Conservation (phyloP, 495 filamentous ascomycete genomes). For the Lasiosphaeria hispida region DNA sequence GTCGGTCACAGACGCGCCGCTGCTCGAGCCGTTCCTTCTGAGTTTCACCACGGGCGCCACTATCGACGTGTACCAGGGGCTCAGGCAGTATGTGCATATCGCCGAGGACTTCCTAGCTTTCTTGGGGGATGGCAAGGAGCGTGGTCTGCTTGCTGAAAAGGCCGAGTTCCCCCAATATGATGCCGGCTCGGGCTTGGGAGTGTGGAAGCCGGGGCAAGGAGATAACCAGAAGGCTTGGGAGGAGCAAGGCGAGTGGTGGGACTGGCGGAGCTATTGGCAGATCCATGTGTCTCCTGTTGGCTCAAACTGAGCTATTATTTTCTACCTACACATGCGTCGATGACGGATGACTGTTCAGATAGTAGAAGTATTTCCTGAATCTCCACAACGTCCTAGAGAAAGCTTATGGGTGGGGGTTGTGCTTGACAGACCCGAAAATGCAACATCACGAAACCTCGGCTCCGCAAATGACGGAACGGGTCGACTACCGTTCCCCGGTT, state of each 20-base stretch:
- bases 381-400: no score
- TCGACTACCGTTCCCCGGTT: neutral
- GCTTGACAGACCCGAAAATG: no score
- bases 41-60: conserved; percentile 49
- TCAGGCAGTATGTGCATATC: conserved; percentile 46
- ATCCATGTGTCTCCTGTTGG: conserved; percentile 37
- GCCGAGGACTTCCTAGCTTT: conserved; percentile 45
- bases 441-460: no score
- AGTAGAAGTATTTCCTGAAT: no score
- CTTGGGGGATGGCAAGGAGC: conserved; percentile 30
- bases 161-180: conserved; percentile 40
- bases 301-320: no score
- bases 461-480: neutral
- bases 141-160: conserved; percentile 35
- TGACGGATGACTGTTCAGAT: no score
- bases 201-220: conserved; percentile 38
- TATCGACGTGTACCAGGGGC: conserved; percentile 38
- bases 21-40: conserved; percentile 48
- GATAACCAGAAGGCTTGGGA: conserved; percentile 18
- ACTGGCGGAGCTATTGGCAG: conserved; percentile 43
- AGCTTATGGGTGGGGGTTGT: no score
- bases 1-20: conserved; percentile 53
- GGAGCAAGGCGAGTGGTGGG: conserved; percentile 31
- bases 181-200: conserved; percentile 31
- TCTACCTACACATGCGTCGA: no score